These are phyloP conservation scores for Dactylis glomerata DNA, from an alignment of 176 grass and related monocot genomes.

Conservation along the genomic window DNA sequence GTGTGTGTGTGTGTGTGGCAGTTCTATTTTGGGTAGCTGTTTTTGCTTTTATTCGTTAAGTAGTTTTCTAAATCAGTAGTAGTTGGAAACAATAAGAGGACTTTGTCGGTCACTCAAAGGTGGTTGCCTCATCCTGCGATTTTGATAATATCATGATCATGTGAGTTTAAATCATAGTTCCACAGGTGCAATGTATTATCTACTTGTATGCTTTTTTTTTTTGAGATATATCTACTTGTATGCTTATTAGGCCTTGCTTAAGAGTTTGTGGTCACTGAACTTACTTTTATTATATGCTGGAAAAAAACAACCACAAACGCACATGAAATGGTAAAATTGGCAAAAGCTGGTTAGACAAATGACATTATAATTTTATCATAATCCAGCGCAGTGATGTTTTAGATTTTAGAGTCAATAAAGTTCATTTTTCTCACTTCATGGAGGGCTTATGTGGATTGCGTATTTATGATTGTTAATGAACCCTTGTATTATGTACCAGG, in stretches of 20 bases:
- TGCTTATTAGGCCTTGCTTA: neutral
- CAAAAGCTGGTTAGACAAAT: neutral
- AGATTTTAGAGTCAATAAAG: neutral
- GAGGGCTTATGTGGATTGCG: neutral
- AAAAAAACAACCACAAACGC: too few species aligned
- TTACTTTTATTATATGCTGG: neutral
- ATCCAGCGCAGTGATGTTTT: neutral
- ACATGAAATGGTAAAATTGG: neutral
- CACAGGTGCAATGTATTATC: neutral
- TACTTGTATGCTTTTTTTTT: neutral
- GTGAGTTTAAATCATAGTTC: neutral
- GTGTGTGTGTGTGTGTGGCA: neutral
- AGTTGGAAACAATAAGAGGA: neutral
- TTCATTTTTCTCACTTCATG: neutral
- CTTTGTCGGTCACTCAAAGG: neutral
- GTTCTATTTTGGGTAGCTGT: neutral
- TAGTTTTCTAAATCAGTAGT: neutral
- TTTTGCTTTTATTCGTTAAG: neutral
- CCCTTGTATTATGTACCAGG: slow-evolving; percentile 36
- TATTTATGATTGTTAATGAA: neutral
- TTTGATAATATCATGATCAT: neutral
- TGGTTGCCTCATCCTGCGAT: neutral
- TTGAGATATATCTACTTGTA: neutral
- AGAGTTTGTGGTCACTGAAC: neutral
- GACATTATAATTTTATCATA: neutral